Evolutionary conservation across 1,284 basidiomycete species (phyloP), one percentile per base, ranked within the genome.

Genomic region (Moesziomyces antarcticus): DNA sequence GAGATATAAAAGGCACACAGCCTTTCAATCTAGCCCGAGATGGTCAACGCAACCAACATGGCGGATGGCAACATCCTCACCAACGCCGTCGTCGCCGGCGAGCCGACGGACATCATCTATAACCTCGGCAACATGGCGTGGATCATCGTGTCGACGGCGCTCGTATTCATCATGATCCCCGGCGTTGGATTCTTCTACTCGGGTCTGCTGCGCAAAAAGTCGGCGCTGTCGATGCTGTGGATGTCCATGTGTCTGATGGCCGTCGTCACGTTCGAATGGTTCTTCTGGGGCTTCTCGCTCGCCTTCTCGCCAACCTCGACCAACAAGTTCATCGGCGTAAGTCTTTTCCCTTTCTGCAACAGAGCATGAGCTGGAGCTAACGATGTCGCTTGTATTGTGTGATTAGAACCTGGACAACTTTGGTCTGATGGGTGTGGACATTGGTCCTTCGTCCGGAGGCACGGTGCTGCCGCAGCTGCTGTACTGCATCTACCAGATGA

Each of bases 201-300:
- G 33, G 94, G 94, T 77, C 84, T 89, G 7, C 84, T 91, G 49
- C 87, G 93, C 55, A 88, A 93, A 46, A 97, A 97, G 85, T 97
- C 95, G 79, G 95, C 94, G 0, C 87, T 97, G 9, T 93, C 91
- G 21, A 94, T 96, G 93, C 91, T 98, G 48, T 94, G 90, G 86
- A 87, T 94, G 24, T 90, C 89, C 50, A 89, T 97, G 87, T 90
- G 90, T 82, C 89, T 90, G 14, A 84, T 94, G 41, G 90, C 89
- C 0, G 88, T 93, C 56, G 91, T 90, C 21, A 90, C 91, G 1
- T 91, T 92, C 84, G 89, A 91, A 82, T 85, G 84, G 82, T 85
- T 84, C 70, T 83, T 84, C 59, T 86, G 78, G 82, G 82, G 82
- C 46, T 82, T 76, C 71, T 82, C 81, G 35, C 79, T 84, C 47